Evolutionary conservation across 805 yeast genomes (phyloP).

Genomic region (Saturnispora diversa): DNA sequence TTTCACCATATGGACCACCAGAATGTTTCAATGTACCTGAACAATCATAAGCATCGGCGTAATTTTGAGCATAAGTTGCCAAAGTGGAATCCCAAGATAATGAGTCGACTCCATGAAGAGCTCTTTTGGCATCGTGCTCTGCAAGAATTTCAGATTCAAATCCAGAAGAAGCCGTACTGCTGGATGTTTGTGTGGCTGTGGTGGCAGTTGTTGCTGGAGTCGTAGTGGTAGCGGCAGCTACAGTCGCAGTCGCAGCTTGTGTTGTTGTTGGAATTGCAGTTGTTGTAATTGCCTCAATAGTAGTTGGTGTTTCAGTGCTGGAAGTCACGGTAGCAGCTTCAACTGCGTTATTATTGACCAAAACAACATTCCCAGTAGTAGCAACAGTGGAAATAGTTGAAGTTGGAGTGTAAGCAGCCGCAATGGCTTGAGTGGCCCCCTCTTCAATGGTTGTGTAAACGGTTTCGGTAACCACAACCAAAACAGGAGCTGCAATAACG

Average conservation of each 20-base stretch:
- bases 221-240: constrained; percentile 18
- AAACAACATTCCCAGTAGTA: neutral
- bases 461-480: constrained; percentile 20
- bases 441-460: constrained; percentile 22
- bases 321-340: constrained; percentile 9
- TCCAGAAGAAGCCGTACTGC: constrained; percentile 18
- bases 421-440: constrained; percentile 12
- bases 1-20: constrained; percentile 64
- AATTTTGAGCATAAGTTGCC: constrained; percentile 48
- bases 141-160: constrained; percentile 36
- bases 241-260: constrained; percentile 15
- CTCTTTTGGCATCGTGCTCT: constrained; percentile 57
- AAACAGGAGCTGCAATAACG: constrained; percentile 22
- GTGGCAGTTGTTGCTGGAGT: constrained; percentile 17
- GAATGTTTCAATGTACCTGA: constrained; percentile 59
- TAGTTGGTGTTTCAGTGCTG: constrained; percentile 9
- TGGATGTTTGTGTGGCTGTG: constrained; percentile 16
- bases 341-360: neutral
- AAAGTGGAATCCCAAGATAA: constrained; percentile 51
- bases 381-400: constrained; percentile 9
- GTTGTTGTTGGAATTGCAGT: constrained; percentile 16
- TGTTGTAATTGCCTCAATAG: constrained; percentile 13
- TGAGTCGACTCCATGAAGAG: constrained; percentile 41
- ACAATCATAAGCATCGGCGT: constrained; percentile 49
- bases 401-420: constrained; percentile 15